Evolutionary conservation across 805 yeast genomes (phyloP).

Genomic region (Wickerhamomyces kurtzmanii): DNA sequence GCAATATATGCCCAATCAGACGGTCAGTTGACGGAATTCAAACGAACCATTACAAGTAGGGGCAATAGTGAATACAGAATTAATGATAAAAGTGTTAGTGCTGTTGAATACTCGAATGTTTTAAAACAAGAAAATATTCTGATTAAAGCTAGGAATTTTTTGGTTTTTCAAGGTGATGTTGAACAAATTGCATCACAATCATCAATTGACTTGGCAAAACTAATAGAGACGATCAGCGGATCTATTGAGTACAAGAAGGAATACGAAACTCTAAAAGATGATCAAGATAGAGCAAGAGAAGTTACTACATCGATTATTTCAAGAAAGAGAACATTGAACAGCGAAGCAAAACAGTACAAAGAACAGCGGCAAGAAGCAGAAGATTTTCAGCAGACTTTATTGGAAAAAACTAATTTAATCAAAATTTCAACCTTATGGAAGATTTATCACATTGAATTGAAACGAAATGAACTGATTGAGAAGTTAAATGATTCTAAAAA

Average conservation of each 20-base stretch:
- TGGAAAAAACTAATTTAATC: conserved; percentile 36
- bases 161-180: conserved; percentile 96
- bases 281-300: conserved; percentile 57
- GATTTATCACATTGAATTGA: conserved; percentile 47
- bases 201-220: conserved; percentile 57
- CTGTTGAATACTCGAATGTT: conserved; percentile 51
- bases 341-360: conserved; percentile 70
- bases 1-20: conserved; percentile 61
- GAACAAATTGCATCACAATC: conserved; percentile 88
- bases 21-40: conserved; percentile 50
- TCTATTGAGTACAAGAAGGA: conserved; percentile 58
- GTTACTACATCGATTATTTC: conserved; percentile 55
- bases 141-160: conserved; percentile 81
- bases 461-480: conserved; percentile 14
- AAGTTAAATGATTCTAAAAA: conserved; percentile 16
- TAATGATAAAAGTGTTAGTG: conserved; percentile 50
- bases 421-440: conserved; percentile 48
- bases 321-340: conserved; percentile 56
- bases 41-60: conserved; percentile 44
- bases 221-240: conserved; percentile 81
- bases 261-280: conserved; percentile 55
- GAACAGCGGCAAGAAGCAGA: conserved; percentile 70
- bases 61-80: conserved; percentile 66
- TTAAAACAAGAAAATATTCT: conserved; percentile 73
- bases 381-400: conserved; percentile 45